Conservation (phyloP, 441 rosid species). For the Geranium incanum region DNA sequence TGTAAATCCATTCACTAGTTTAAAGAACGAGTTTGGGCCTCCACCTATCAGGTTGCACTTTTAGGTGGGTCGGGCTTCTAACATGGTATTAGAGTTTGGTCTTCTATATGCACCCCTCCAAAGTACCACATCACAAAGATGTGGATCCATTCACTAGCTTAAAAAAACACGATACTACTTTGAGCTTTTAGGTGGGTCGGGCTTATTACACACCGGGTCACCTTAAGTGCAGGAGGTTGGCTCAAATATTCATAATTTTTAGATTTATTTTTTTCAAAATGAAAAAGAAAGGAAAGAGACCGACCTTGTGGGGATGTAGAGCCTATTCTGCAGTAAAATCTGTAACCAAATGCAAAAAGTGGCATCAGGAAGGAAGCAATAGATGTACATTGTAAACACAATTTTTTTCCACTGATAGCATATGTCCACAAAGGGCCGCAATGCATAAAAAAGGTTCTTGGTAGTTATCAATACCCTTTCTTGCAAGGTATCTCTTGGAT, state of each 20-base stretch:
- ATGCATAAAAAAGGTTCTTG: not conserved
- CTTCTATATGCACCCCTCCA: too few species aligned
- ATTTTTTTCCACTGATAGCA: not conserved
- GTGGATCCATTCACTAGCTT: too few species aligned
- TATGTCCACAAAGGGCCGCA: not conserved
- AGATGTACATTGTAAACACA: not conserved
- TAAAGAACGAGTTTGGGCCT: too few species aligned
- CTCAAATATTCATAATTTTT: not conserved
- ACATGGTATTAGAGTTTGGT: too few species aligned
- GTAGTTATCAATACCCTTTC: slow-evolving; percentile 56
- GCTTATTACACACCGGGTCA: too few species aligned
- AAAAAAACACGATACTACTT: too few species aligned
- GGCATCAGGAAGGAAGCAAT: slow-evolving; percentile 20
- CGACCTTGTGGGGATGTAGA: slow-evolving; percentile 70
- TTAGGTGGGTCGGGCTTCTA: too few species aligned
- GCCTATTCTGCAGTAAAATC: slow-evolving; percentile 84
- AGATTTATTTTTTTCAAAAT: not conserved
- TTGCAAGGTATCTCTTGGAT: slow-evolving; percentile 43
- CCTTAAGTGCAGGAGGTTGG: not conserved
- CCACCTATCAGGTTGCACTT: too few species aligned
- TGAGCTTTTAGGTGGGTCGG: too few species aligned
- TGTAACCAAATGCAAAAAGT: slow-evolving; percentile 29
- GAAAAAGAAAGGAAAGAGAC: slow-evolving; percentile 15
- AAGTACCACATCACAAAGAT: too few species aligned
- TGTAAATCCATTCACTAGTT: too few species aligned